A percentile compares a stretch with the other conserved stretches of the same genome.
phyloP scores from a whole-genome alignment of 305 asterid species.

The Fraxinus sp. region DNA sequence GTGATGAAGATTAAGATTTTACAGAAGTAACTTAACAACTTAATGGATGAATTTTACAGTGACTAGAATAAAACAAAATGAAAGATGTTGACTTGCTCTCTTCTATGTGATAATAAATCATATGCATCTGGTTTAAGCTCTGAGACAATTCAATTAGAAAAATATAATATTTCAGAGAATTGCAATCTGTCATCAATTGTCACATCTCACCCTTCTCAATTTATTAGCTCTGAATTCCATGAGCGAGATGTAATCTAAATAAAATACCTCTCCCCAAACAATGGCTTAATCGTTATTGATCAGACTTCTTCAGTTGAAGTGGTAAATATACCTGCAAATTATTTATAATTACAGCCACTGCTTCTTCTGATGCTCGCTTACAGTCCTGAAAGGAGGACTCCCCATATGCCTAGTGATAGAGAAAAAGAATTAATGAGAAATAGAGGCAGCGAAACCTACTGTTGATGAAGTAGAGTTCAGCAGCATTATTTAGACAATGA shows the following conservation, averaged over 20 bases:
- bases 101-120: not conserved
- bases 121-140: not conserved
- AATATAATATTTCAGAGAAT: not conserved
- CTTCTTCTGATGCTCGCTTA: conserved; percentile 87
- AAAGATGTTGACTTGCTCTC: not conserved
- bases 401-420: conserved; percentile 71
- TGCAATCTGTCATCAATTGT: not conserved
- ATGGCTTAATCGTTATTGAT: not conserved
- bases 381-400: conserved; percentile 95
- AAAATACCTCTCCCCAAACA: not conserved
- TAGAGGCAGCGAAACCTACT: conserved; percentile 6
- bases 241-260: not conserved
- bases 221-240: not conserved
- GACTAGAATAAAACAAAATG: not conserved
- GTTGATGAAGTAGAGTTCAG: conserved; percentile 19
- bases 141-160: not conserved
- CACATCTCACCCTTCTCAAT: not conserved
- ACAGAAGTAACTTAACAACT: not conserved
- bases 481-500: not conserved
- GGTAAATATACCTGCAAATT: conserved; percentile 65
- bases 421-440: conserved; percentile 23
- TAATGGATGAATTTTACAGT: not conserved
- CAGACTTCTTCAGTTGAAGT: conserved; percentile 19
- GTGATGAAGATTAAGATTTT: not conserved
- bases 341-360: conserved; percentile 55